Evolutionary conservation across 1,284 basidiomycete species (phyloP), one percentile per base, ranked within the genome.

Genomic region (Cutaneotrichosporon cyanovorans): DNA sequence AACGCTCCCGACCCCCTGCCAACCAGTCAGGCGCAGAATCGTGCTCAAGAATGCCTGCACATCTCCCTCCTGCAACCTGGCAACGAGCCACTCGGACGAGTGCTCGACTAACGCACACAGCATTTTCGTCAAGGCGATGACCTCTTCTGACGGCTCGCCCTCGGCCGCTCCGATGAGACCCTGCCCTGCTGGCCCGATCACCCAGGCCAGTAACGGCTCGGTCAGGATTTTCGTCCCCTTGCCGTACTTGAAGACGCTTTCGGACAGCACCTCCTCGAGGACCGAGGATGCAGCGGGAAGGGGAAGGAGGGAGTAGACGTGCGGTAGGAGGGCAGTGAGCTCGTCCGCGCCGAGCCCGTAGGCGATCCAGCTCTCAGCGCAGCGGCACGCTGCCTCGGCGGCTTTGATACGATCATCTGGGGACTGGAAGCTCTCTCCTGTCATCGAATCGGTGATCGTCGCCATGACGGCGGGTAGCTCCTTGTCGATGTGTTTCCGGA

Each of bases 71-170:
- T 76, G 55, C 73, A 91, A 76, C 53, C 85, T 78, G 5, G 76
- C 67, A 3, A 87, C 84, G 43, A 91, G 74, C 71, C 87, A 89
- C n/a, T 77, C 74, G 0, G 83, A 80, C 3, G 85, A 89, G 63
- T 90, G 87, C 55, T 93, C 89, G 0, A 85, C 85, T 1, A 93
- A 70, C 0, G 84, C 83, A 1, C 80, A 78, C 3, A 92, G 74
- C 18, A 92, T 77, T 64, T 87, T 87, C 72, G 83, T 84, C 7
- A 89, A 71, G 0, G 82, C 83, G 11, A 63, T 47, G 4, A 68
- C 43, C 39, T 67, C 66, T 9, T 70, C 66, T 1, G 60, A 59
- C 10, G 63, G 61, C 36, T 68, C 65, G 37, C 46, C 60, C 10
- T 59, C 56, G 5, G 48, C 50, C 4, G 36, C 23, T 11, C 56